Base-by-base conservation (phyloP, 1,284 basidiomycete species). In the Trametes hirsuta region DNA sequence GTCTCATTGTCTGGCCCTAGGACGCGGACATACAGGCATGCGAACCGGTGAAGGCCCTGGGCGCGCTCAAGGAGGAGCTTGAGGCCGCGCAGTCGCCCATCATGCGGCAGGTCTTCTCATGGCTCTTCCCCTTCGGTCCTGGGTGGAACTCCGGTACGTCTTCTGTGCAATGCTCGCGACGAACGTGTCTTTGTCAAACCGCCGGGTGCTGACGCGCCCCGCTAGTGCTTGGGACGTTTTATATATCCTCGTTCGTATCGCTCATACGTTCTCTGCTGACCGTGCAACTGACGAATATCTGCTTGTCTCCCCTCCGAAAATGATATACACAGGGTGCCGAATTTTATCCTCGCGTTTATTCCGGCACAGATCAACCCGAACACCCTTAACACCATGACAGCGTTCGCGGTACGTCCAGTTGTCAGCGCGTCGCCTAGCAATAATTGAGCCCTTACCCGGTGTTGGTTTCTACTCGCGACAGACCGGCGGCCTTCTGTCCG, bases 261-360 rank as follows among this genome's bases (percentile, higher is more conserved):
- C 50, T 44, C 51, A 30, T 36, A 45, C 46, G 45, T 21, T 18
- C 37, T 80, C 47, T 61, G 34, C 50, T 41, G 4, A 49, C 30
- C 47, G 39, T 62, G 11, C 52, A 55, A 57, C 59, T 67, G 54
- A 69, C 66, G 63, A 9, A 34, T 18, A 21, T 25, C 12, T 46
- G 39, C 35, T 18, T 34, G 12, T 39, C 35, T 42, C 55, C 37
- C 46, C 6, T 2, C 25, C 6, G 30, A 21, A 48, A 35, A 25
- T 12, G 24, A 14, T n/a, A 34, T 11, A 30, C 36, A 51, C 72
- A 94, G 92, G 44, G 85, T 95, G 56, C 94, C 93, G 53, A 96
- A 96, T 77, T 92, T 95, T 69, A 94, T 96, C 67, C 87, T 96
- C 50, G 89, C 91, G 8, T 93, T 94, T 71, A 95, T 95, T 64